Base-by-base conservation (phyloP, 176 grass and related monocot genomes). In the Olyra latifolia region DNA sequence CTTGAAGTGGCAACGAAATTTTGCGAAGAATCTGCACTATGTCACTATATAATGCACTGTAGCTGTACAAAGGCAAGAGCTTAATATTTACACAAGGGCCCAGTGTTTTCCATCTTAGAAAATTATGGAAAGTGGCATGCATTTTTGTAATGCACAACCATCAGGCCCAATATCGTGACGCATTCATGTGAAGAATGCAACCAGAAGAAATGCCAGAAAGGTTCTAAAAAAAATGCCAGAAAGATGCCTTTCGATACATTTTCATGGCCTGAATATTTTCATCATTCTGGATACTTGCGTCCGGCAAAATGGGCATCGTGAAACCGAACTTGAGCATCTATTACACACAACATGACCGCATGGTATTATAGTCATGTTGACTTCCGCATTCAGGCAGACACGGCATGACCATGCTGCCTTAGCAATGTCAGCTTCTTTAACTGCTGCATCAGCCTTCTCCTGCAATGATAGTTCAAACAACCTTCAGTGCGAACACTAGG, bases 261-360 rank as follows among this genome's bases (percentile, higher is more conserved):
- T 72, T 93, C 68, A 98, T 52, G 92, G 92, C 80, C 95, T 95
- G 64, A 89, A 98, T 66, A 98, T 95, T 71, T 94, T 95, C 90
- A 93, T 94, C 70, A 67, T 98, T 86, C 43, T 88, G 15, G 90
- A 82, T 20, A 98, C 92, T 8, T 89, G 86, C 22, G 86, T 90
- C 81, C 92, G 85, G 81, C 95, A 98, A 85, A 98, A 95, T n/a
- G 95, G 92, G 74, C 95, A 98, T 12, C 92, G 88, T 25, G 82
- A 82, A 68, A 98, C 88, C 10, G 92, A 94, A 67, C 77, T 79
- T 6, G 92, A 98, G 81, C 92, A 95, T 61, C 89, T 81, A 62
- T 78, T 87, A 82, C 95, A 98, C 35, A 98, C 64, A 19, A 98
- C 95, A 66, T 98, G 95, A 27, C 94, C 94, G 57, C 95, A 98